Base-by-base conservation (phyloP, 1,284 basidiomycete species). In the Stereum hirsutum region DNA sequence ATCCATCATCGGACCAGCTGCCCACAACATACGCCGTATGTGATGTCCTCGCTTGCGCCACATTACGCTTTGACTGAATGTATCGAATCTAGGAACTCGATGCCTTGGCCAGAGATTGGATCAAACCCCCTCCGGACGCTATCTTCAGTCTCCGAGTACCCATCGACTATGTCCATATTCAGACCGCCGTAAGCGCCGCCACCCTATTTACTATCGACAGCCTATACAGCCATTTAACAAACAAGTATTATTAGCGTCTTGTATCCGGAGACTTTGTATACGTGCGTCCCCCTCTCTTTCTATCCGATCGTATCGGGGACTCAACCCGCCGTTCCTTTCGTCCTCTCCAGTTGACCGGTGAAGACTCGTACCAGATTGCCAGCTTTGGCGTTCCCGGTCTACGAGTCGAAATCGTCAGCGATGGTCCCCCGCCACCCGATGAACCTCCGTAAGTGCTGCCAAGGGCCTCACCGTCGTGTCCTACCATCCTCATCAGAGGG, bases 341-440 rank as follows among this genome's bases (percentile, higher is more conserved):
- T 41, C 47, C 42, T 50, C 6, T 43, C 15, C 52, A 88, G 85
- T 64, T 89, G 47, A 84, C 81, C 7, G 73, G 79, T 43, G 85
- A 89, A 57, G 85, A 88, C 53, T 88, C 87, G 3, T 89, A 78
- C 59, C 82, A 88, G 65, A 88, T 89, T 48, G 85, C 85, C 23
- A 74, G 75, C 39, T 78, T 81, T 68, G 81, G 81, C 41, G 78
- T 86, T 17, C 80, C 83, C 56, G 85, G 82, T 45, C 67, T 87
- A 43, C 72, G 84, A 33, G 85, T 89, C 35, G 86, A 89, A 61
- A 86, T 89, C 45, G 78, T 86, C 44, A 78, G 78, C 41, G 86
- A 89, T 61, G 81, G 71, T 4, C 84, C 86, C 10, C 85, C 86
- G 2, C 86, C 86, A 12, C 77, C 81, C 42, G 78, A 65, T 47